Conservation (phyloP, 352 stramenopile genomes). For the Stramenopiles sp. region DNA sequence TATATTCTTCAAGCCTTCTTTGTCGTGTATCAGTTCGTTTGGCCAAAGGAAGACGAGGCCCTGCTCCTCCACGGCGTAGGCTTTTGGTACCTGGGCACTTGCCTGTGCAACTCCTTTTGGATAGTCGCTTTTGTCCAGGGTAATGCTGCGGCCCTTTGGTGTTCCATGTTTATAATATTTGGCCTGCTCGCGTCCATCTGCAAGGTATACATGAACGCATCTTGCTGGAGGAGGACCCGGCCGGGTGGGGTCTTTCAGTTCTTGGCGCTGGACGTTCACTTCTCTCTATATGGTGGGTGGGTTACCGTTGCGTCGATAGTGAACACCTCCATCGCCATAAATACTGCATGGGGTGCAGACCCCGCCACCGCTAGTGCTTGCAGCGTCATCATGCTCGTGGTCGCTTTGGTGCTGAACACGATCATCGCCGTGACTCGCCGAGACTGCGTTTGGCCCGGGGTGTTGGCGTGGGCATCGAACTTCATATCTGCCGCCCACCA, state of each 20-base stretch:
- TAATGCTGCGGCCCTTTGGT: neutral
- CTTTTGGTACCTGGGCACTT: neutral
- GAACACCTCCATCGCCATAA: neutral
- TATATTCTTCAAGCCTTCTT: neutral
- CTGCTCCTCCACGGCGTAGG: neutral
- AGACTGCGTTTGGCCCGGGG: neutral
- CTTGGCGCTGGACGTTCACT: conserved; percentile 1
- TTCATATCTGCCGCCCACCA: neutral
- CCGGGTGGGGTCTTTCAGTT: neutral
- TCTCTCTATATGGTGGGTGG: conserved; percentile 7
- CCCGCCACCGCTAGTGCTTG: neutral
- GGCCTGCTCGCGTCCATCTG: neutral
- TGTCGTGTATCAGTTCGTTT: conserved; percentile 5
- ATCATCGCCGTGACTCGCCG: neutral
- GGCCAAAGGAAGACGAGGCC: neutral
- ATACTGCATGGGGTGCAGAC: neutral
- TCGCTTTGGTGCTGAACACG: neutral
- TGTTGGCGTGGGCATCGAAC: neutral
- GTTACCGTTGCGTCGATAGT: conserved; percentile 5
- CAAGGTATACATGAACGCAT: neutral
- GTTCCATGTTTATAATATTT: neutral
- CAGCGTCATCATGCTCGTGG: neutral
- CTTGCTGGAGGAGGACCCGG: neutral
- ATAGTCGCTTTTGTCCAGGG: neutral
- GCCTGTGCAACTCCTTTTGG: neutral